Conservation (phyloP, 2,329 filamentous ascomycete genomes). For the Fusarium sulawesiense region DNA sequence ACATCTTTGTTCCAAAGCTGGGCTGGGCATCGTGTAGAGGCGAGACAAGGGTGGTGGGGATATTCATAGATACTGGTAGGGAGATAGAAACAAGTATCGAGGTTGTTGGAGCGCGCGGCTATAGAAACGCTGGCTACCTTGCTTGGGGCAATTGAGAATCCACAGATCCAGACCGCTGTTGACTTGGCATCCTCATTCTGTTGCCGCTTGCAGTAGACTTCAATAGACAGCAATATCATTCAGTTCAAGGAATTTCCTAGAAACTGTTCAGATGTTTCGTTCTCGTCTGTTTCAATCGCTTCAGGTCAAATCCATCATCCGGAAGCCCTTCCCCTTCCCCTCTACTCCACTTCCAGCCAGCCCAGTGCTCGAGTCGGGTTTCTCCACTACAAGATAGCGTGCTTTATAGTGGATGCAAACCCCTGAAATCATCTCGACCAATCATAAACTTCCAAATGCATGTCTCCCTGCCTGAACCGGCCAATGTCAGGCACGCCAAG, state of each 20-base stretch:
- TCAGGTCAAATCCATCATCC: conserved; percentile 1
- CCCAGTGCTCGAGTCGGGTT: not conserved
- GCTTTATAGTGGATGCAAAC: conserved; percentile 9
- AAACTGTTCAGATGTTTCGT: conserved; percentile 5
- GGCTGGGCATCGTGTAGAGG: not conserved
- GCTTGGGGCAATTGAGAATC: not conserved
- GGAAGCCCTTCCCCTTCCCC: conserved; percentile 9
- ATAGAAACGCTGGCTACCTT: conserved; percentile 17
- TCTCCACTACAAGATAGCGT: conserved; percentile 22
- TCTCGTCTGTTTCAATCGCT: conserved; percentile 17
- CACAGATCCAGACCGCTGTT: not conserved
- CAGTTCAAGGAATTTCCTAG: not conserved
- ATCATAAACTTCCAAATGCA: not conserved
- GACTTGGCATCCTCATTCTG: no score
- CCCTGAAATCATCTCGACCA: conserved; percentile 10
- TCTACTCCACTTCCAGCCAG: not conserved
- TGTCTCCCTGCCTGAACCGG: conserved; percentile 32
- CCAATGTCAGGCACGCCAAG: conserved; percentile 27
- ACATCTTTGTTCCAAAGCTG: conserved; percentile 13
- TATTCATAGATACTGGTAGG: not conserved
- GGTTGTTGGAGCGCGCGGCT: conserved; percentile 21
- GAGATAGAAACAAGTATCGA: not conserved
- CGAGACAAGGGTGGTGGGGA: not conserved
- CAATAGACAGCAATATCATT: conserved; percentile 6
- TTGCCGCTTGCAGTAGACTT: not conserved